Conservation (phyloP, 768 basidiomycete genomes). For the Kwoniella heveanensis region DNA sequence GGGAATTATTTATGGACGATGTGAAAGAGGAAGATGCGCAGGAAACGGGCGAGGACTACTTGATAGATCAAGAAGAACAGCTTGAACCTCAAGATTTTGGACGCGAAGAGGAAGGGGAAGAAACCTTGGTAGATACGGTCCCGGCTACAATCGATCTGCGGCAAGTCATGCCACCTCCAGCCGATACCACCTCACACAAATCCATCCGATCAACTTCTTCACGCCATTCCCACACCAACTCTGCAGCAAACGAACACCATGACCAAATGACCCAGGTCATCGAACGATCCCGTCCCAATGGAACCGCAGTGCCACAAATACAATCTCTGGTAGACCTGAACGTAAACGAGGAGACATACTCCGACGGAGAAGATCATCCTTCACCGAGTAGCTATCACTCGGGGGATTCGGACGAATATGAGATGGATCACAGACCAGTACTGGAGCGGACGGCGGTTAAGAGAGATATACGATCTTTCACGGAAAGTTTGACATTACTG, state of each 20-base stretch:
- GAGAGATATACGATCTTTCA: constrained; percentile 75
- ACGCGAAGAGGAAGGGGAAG: not conserved
- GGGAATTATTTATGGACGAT: not conserved
- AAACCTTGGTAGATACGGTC: not conserved
- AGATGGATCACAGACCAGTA: constrained; percentile 50
- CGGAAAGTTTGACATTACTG: constrained; percentile 64
- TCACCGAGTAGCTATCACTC: constrained; percentile 44
- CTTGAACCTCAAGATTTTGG: constrained; percentile 12
- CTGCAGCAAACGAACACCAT: not conserved
- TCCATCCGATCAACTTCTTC: constrained; percentile 16
- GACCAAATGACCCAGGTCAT: constrained; percentile 25
- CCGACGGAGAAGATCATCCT: constrained; percentile 21
- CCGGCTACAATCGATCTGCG: constrained; percentile 14
- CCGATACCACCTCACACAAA: constrained; percentile 12
- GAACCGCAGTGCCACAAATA: not conserved
- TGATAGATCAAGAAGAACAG: constrained; percentile 4
- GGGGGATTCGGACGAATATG: constrained; percentile 46
- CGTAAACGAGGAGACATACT: constrained; percentile 18
- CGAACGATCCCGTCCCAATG: constrained; percentile 5
- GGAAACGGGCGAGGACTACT: not conserved
- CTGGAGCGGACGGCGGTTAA: constrained; percentile 76
- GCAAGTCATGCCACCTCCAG: constrained; percentile 22
- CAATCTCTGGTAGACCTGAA: constrained; percentile 14
- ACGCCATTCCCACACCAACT: constrained; percentile 9
- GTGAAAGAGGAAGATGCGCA: not conserved